These are phyloP conservation scores for Aspergillus glaucus DNA, from an alignment of 2,329 filamentous ascomycete genomes.

Conservation along the genomic window DNA sequence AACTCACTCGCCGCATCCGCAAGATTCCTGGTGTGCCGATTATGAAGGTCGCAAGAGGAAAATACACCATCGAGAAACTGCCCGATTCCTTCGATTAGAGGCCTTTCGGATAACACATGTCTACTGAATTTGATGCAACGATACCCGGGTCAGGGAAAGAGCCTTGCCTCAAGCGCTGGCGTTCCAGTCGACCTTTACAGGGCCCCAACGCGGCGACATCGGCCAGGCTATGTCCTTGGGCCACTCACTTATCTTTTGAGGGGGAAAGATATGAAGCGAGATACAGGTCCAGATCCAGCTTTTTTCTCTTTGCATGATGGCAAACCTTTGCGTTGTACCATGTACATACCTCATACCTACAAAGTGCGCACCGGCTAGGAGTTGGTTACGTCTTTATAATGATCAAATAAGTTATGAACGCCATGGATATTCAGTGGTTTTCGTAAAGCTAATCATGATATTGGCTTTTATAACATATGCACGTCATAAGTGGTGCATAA, in stretches of 20 bases:
- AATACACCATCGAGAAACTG: conserved; percentile 89
- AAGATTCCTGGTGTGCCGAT: conserved; percentile 68
- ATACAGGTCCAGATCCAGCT: no score
- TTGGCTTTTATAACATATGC: no score
- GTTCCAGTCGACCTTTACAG: neutral
- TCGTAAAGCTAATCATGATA: no score
- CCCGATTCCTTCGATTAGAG: conserved; percentile 67
- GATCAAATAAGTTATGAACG: no score
- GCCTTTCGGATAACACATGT: neutral
- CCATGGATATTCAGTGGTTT: no score
- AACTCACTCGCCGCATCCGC: conserved; percentile 73
- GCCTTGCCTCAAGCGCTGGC: neutral
- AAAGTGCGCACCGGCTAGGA: no score
- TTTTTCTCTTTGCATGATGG: no score
- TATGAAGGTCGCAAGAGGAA: conserved; percentile 76
- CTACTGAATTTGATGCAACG: neutral
- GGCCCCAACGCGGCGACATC: neutral
- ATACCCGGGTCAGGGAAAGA: neutral
- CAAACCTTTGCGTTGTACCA: no score
- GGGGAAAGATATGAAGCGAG: neutral
- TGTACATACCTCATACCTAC: no score
- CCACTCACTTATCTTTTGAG: neutral
- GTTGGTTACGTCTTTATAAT: no score
- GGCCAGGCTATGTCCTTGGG: neutral
- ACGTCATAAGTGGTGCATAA: no score